Evolutionary conservation across 192 early-diverging fungal species (phyloP).

Genomic region (Lobulomyces angularis): DNA sequence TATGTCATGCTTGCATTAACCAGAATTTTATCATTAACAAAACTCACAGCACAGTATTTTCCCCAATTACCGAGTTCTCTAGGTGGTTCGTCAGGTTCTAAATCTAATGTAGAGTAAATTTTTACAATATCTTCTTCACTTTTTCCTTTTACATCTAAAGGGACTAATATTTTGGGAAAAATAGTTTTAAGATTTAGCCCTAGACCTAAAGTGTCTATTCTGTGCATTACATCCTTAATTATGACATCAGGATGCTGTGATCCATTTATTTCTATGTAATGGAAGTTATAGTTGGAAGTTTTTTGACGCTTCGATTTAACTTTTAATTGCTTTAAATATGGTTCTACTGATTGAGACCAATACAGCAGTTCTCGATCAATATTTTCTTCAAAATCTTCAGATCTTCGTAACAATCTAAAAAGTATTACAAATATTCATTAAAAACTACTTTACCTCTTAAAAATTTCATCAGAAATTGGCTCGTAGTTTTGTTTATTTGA

Average conservation of each 20-base stretch:
- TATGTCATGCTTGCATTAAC: conserved; percentile 7
- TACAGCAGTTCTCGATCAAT: conserved; percentile 13
- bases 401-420: conserved; percentile 28
- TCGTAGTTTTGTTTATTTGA: neutral
- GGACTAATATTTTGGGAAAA: conserved; percentile 8
- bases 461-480: neutral
- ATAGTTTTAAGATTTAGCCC: conserved; percentile 9
- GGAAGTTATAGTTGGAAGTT: conserved; percentile 16
- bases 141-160: conserved; percentile 13
- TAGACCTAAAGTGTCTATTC: conserved; percentile 17
- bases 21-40: conserved; percentile 8
- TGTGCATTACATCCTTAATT: conserved; percentile 11
- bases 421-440: too few relatives aligned
- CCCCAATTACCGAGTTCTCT: conserved; percentile 27
- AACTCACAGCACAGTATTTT: conserved; percentile 28
- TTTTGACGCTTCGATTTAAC: conserved; percentile 9
- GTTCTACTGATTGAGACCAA: too few relatives aligned
- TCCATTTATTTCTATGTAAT: conserved; percentile 27
- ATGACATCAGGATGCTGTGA: conserved; percentile 29
- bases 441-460: neutral
- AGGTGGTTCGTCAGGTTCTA: conserved; percentile 24
- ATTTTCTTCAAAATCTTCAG: conserved; percentile 21
- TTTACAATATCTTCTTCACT: conserved; percentile 17
- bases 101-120: conserved; percentile 15
- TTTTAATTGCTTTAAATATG: neutral